phyloP scores from a whole-genome alignment of 2,329 filamentous ascomycete species.

The Onygena corvina region DNA sequence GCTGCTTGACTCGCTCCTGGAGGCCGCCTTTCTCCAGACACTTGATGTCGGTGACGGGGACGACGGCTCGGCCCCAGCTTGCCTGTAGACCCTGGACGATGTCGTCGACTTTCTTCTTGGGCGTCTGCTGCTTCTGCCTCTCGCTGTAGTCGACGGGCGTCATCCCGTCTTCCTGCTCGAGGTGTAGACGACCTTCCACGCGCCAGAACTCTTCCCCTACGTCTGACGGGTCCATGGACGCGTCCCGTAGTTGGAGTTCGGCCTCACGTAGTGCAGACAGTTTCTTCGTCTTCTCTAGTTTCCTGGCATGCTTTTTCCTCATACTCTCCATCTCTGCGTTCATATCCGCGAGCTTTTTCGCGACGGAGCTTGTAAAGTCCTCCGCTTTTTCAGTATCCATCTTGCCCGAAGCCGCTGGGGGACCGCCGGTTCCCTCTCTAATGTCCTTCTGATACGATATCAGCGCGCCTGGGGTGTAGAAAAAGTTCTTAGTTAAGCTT shows the following conservation, averaged over 20 bases:
- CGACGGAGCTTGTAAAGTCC: constrained; percentile 69
- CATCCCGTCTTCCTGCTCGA: constrained; percentile 25
- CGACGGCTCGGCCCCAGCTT: constrained; percentile 54
- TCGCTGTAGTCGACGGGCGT: constrained; percentile 29
- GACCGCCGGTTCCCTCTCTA: constrained; percentile 19
- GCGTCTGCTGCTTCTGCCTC: no score
- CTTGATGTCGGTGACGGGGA: constrained; percentile 51
- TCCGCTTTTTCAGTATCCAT: constrained; percentile 66
- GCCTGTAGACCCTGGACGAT: constrained; percentile 65
- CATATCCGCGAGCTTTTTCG: constrained; percentile 58
- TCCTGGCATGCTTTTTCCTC: constrained; percentile 63
- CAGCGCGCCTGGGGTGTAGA: constrained; percentile 46
- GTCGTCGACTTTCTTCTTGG: constrained; percentile 47
- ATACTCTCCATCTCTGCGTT: constrained; percentile 74
- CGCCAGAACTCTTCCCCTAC: constrained; percentile 51
- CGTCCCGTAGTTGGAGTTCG: constrained; percentile 61
- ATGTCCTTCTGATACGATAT: constrained; percentile 20
- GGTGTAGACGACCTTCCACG: constrained; percentile 43
- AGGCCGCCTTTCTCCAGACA: constrained; percentile 69
- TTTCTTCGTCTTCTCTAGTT: constrained; percentile 61
- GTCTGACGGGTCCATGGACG: constrained; percentile 45
- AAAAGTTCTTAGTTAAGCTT: constrained; percentile 70
- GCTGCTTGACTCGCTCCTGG: constrained; percentile 41
- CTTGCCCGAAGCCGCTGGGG: constrained; percentile 41
- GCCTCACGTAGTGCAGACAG: constrained; percentile 58